Evolutionary conservation across 148 eudicot genomes (phyloP).

Genomic region (Rhododendron vialii): DNA sequence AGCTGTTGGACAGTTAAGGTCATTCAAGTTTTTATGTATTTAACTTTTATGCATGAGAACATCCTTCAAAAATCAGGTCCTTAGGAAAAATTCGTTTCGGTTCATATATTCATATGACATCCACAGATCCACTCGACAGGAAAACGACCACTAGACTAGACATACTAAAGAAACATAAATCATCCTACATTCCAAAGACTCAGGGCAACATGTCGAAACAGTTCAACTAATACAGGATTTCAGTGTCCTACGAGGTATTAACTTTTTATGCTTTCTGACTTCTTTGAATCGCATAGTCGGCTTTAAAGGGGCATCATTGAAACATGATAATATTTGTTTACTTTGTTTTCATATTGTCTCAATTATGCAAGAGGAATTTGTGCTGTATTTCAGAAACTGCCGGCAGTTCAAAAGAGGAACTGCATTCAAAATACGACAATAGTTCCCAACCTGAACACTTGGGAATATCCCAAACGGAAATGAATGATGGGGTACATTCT

Average conservation of each 20-base stretch:
- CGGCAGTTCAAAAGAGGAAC: neutral
- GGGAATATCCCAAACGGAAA: constrained; percentile 99
- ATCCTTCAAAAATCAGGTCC: neutral
- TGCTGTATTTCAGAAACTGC: neutral
- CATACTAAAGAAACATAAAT: neutral
- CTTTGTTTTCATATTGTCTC: neutral
- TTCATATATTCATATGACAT: neutral
- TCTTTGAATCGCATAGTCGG: neutral
- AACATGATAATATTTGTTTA: neutral
- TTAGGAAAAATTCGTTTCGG: neutral
- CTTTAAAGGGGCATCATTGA: neutral
- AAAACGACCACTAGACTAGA: neutral
- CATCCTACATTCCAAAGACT: neutral
- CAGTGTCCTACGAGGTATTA: neutral
- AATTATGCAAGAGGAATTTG: neutral
- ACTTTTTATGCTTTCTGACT: neutral
- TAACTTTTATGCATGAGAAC: neutral
- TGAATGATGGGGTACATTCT: constrained; percentile 65
- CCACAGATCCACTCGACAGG: neutral
- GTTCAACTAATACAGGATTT: neutral
- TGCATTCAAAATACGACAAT: neutral
- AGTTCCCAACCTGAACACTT: constrained; percentile 77
- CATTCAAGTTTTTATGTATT: neutral
- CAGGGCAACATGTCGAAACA: neutral
- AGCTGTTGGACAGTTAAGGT: neutral